Evolutionary conservation across 2,329 filamentous ascomycete species (phyloP), one percentile per base, ranked within the genome.

Genomic region (Capronia americana): DNA sequence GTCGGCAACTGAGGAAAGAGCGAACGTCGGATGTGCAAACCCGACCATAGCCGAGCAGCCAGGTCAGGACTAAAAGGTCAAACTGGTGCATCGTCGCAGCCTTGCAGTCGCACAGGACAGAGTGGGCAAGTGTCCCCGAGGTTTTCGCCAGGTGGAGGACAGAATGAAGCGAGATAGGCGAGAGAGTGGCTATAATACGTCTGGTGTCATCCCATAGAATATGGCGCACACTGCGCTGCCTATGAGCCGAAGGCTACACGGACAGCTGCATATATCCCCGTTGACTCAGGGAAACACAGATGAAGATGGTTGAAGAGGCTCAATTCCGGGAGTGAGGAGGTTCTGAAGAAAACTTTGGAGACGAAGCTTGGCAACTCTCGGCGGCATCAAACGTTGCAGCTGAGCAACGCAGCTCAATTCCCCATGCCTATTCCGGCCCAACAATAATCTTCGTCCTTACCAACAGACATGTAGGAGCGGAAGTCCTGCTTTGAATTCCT

Each of bases 1-100:
- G 23, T 55, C 53, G 53, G 53, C 53, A 32, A 55, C 34, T 55
- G 53, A 32, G 11, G 51, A 32, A 32, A 55, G 28, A 32, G 24
- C 30, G 24, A 10, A 34, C 28, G 53, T 28, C 53, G 53, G 53
- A 55, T 55, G 28, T 55, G 12, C 14, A 30, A 30, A 23, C 26
- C 53, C 53, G 53, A 10, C 28, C 23, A 34, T n/a, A 30, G 53
- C 53, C 53, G 53, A 55, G 23, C 48, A 17, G 24, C 20, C 5
- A 51, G 0, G 10, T 23, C 23, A n/a, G 28, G 26, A 10, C 12
- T 17, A 34, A 23, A 32, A 17, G 28, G 12, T 28, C 20, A 28
- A 53, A 23, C 2, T 8, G 51, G 26, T 51, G 46, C 24, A 10
- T 8, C n/a, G 28, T 55, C 53, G 12, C 53, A 55, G 53, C 53